Percentiles rank a stretch among this genome's conserved stretches.
Evolutionary conservation across 306 rosid species (phyloP).

Genomic region (Quillaja saponaria): DNA sequence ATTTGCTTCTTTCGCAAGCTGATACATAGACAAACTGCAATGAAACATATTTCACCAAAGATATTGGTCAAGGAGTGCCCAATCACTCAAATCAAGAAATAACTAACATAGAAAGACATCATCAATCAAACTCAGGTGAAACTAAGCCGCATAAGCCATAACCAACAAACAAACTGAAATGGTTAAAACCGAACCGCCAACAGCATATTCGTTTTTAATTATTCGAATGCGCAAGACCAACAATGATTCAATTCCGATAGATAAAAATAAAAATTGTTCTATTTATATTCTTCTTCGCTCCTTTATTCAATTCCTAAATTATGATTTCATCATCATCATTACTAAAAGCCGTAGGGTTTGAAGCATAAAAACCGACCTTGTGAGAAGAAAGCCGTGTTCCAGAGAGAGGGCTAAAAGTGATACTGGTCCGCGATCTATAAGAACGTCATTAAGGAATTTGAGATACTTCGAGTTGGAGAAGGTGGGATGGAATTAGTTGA

Average conservation of each 20-base stretch:
- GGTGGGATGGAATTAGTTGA: no score
- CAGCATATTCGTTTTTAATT: conserved; percentile 48
- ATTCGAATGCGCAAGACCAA: conserved; percentile 41
- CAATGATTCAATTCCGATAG: neutral
- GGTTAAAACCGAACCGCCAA: conserved; percentile 31
- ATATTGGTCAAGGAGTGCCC: neutral
- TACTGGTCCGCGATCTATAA: conserved; percentile 1
- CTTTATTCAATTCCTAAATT: no score
- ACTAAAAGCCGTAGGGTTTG: neutral
- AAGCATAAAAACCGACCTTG: conserved; percentile 17
- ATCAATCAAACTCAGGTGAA: neutral
- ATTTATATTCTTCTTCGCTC: no score
- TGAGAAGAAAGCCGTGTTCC: conserved; percentile 2
- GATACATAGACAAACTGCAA: no score
- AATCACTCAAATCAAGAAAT: conserved; percentile 8
- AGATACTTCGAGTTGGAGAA: no score
- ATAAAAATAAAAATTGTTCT: no score
- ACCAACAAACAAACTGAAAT: neutral
- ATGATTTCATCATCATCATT: no score
- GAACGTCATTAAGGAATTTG: no score
- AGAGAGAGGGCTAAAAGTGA: neutral
- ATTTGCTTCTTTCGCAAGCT: no score
- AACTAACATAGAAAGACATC: neutral
- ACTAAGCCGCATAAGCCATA: neutral
- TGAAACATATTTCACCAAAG: no score